Conservation (phyloP, 2,329 filamentous ascomycete genomes). For the Venturia pyrina region DNA sequence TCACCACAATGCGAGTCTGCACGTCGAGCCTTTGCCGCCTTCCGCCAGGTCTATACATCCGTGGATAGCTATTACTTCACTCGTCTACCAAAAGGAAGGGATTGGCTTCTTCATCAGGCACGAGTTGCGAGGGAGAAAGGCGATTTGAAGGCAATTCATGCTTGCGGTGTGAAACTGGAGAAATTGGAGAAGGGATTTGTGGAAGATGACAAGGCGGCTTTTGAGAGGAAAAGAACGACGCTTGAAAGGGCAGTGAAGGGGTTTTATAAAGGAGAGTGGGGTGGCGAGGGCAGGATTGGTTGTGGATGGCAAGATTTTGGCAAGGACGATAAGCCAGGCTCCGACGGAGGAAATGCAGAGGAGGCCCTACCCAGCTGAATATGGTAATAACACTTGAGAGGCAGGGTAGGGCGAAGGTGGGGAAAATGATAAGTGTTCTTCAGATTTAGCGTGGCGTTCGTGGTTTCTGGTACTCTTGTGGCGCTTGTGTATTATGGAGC, state of each 20-base stretch:
- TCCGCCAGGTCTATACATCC: not conserved
- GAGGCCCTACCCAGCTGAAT: not conserved
- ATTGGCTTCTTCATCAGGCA: slow-evolving; percentile 7
- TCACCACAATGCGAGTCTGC: not conserved
- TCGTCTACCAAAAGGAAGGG: slow-evolving; percentile 5
- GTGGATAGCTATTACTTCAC: slow-evolving; percentile 3
- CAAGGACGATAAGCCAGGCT: not conserved
- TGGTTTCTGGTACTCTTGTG: not conserved
- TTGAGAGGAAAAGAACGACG: not conserved
- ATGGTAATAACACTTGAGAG: not conserved
- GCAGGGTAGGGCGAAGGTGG: not conserved
- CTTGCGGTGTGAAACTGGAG: not conserved
- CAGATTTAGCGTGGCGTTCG: not conserved
- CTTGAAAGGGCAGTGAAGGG: not conserved
- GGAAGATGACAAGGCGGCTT: not conserved
- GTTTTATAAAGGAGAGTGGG: not conserved
- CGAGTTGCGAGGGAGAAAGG: slow-evolving; percentile 1
- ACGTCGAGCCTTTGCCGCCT: not conserved
- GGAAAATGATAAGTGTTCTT: not conserved
- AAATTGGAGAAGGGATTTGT: slow-evolving; percentile 2
- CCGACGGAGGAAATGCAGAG: not conserved
- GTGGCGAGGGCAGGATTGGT: not conserved
- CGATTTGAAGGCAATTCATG: slow-evolving; percentile 1
- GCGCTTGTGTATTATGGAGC: not conserved
- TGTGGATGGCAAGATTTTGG: not conserved